Conservation (phyloP, 192 early-diverging fungal species). For the Rhizoclosmatium sp. region DNA sequence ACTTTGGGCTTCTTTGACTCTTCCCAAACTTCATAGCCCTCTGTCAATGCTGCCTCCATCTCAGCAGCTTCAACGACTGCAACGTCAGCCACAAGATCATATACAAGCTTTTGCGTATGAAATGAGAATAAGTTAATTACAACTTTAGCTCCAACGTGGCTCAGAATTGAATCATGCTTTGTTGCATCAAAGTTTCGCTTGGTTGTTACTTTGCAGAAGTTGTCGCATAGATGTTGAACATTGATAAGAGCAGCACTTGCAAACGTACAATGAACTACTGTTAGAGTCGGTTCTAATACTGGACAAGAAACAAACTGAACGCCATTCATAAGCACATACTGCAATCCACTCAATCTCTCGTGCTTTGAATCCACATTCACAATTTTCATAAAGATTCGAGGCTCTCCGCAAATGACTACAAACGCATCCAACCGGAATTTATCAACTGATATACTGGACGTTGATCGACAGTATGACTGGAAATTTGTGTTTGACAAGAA, state of each 20-base stretch:
- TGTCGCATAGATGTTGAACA: background rate
- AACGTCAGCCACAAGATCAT: background rate
- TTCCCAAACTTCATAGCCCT: too few species aligned
- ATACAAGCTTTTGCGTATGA: background rate
- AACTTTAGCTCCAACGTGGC: background rate
- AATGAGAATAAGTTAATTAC: background rate
- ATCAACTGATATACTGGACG: background rate
- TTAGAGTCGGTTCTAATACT: background rate
- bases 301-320: background rate
- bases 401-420: background rate
- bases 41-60: too few species aligned
- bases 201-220: background rate
- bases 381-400: slow-evolving; percentile 1
- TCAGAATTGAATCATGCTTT: background rate
- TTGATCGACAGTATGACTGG: background rate
- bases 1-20: too few species aligned
- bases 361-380: background rate
- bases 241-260: background rate
- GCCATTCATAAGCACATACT: background rate
- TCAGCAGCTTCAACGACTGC: too few species aligned
- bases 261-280: too few species aligned
- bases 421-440: background rate
- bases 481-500: background rate
- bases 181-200: background rate
- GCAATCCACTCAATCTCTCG: background rate